Evolutionary conservation across 163 green algal species (phyloP).

Genomic region (Trebouxiophyceae sp.): DNA sequence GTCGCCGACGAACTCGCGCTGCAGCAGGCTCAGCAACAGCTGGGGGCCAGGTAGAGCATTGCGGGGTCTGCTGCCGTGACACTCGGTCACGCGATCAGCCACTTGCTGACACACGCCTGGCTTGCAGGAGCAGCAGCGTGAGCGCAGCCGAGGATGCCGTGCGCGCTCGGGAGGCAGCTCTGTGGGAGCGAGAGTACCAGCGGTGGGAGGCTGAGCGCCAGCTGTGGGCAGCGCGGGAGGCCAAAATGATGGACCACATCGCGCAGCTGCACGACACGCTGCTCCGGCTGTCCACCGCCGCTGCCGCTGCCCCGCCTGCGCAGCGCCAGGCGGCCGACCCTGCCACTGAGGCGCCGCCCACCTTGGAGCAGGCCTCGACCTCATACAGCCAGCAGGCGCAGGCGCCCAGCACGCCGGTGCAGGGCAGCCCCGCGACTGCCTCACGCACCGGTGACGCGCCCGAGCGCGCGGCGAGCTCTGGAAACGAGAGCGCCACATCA

Average conservation of each 20-base stretch:
- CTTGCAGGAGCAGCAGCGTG: background rate
- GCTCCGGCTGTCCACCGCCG: background rate
- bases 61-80: too few species aligned
- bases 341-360: too few species aligned
- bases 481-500: too few species aligned
- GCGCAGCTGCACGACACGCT: constrained; percentile 4
- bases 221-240: constrained; percentile 9
- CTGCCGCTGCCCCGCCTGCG: background rate
- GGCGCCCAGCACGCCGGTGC: background rate
- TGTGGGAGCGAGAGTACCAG: constrained; percentile 21
- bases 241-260: constrained; percentile 11
- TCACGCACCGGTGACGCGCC: too few species aligned
- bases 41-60: too few species aligned
- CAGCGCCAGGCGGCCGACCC: too few species aligned
- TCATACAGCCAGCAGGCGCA: background rate
- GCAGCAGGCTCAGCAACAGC: too few species aligned
- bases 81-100: too few species aligned
- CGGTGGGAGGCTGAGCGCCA: constrained; percentile 18
- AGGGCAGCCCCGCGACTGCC: too few species aligned
- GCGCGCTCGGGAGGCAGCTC: constrained; percentile 1
- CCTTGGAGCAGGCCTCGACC: background rate
- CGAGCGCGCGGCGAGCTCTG: too few species aligned
- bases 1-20: too few species aligned
- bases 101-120: too few species aligned
- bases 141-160: background rate